A percentile compares a stretch with the other conserved stretches of the same genome.
Evolutionary conservation across 495 filamentous ascomycete species (phyloP).

Genomic region (Acidiella bohemica): DNA sequence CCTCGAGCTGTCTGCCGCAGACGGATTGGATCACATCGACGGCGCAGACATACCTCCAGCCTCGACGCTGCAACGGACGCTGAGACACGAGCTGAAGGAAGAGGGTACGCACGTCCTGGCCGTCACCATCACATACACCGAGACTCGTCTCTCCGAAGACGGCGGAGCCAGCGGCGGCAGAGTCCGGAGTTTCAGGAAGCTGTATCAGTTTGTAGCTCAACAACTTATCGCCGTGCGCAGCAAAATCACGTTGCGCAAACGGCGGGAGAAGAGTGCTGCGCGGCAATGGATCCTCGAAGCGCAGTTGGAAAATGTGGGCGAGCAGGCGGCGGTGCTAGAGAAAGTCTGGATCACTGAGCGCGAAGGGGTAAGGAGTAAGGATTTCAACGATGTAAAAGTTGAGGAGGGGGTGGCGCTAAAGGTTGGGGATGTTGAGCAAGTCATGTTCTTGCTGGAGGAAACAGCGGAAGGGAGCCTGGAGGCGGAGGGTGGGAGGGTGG

Average conservation of each 20-base stretch:
- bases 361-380: slow-evolving; percentile 8
- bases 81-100: slow-evolving; percentile 79
- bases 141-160: slow-evolving; percentile 34
- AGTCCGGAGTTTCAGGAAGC: slow-evolving; percentile 77
- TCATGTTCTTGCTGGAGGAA: slow-evolving; percentile 65
- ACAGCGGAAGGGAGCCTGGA: slow-evolving; percentile 39
- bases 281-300: slow-evolving; percentile 50
- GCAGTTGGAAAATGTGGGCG: slow-evolving; percentile 84
- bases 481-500: slow-evolving; percentile 40
- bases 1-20: slow-evolving; percentile 39
- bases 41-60: slow-evolving; percentile 45
- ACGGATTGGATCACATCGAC: slow-evolving; percentile 23
- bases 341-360: slow-evolving; percentile 36
- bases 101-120: slow-evolving; percentile 86
- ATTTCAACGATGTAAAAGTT: slow-evolving; percentile 23
- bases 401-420: slow-evolving; percentile 41
- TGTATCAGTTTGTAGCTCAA: slow-evolving; percentile 94
- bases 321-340: slow-evolving; percentile 50
- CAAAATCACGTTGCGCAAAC: slow-evolving; percentile 47
- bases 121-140: slow-evolving; percentile 87
- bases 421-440: slow-evolving; percentile 78
- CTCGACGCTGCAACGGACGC: slow-evolving; percentile 67
- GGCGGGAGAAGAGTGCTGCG: slow-evolving; percentile 30
- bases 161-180: slow-evolving; percentile 33
- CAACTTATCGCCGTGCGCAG: slow-evolving; percentile 79